Evolutionary conservation across 768 basidiomycete species (phyloP), one percentile per base, ranked within the genome.

Genomic region (Pisolithus marmoratus): DNA sequence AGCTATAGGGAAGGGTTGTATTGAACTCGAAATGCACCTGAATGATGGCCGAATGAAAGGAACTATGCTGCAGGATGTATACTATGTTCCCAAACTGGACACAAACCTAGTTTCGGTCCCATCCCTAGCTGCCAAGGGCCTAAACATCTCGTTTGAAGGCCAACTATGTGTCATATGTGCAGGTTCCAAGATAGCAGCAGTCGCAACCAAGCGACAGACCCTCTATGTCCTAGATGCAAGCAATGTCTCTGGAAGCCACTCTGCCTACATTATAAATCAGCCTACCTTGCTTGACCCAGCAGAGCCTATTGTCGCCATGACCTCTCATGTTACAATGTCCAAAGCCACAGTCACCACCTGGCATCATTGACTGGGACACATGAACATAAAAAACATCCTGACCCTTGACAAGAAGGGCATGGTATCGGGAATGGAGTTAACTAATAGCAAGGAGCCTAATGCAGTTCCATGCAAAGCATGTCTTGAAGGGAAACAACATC

Each of bases 101-200:
- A 53, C 55, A 17, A 61, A 60, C 42, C 54, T 60, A 4, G 41
- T 62, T 8, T 63, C 59, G 3, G 52, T 62, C 40, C 48, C 60
- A 2, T 43, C 31, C 1, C 43, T 61, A 17, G 36, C 48, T 12
- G 31, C 12, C 19, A 34, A 37, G n/a, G 36, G 43, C 19, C 38
- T 24, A 14, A 24, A 46, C 22, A 44, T 36, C 19, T 19, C 6
- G 2, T 51, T 51, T 15, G 19, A 29, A 4, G 41, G 43, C 27
- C 14, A 37, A 9, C 23, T 29, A 19, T 51, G 50, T 7, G 6
- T 29, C 27, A 29, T 29, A 29, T 8, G 27, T 29, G 27, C 27
- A 29, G 27, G 27, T 8, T 29, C 27, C 7, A 8, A 29, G 27
- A 29, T 29, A 29, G 27, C 6, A 8, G 27, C 27, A 29, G 27